Conservation (phyloP, 371 early-diverging fungal species). For the Saksenaea oblongispora region DNA sequence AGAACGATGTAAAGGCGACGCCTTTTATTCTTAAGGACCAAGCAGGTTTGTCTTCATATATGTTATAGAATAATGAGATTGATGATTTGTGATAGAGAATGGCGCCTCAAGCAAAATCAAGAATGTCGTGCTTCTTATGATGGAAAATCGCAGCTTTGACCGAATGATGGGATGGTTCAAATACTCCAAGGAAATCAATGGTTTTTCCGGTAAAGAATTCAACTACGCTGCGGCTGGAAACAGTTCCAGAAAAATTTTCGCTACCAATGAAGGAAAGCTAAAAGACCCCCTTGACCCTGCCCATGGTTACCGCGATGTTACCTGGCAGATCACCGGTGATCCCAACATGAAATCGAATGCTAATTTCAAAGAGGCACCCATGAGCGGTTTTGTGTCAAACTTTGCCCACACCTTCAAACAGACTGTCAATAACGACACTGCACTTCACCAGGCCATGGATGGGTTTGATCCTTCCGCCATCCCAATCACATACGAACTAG, state of each 20-base stretch:
- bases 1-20: slow-evolving; percentile 12
- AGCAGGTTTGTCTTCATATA: neutral
- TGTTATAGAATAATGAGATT: neutral
- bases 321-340: slow-evolving; percentile 25
- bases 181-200: slow-evolving; percentile 23
- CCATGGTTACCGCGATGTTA: slow-evolving; percentile 18
- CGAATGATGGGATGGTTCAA: slow-evolving; percentile 35
- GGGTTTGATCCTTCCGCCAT: slow-evolving; percentile 23
- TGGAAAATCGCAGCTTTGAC: slow-evolving; percentile 45
- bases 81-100: slow-evolving; percentile 8
- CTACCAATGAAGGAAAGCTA: slow-evolving; percentile 20
- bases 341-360: slow-evolving; percentile 9
- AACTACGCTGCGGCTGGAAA: slow-evolving; percentile 23
- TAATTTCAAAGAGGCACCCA: slow-evolving; percentile 13
- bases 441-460: slow-evolving; percentile 28
- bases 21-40: slow-evolving; percentile 12
- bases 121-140: slow-evolving; percentile 34
- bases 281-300: slow-evolving; percentile 30
- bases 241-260: slow-evolving; percentile 20
- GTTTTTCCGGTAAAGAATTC: slow-evolving; percentile 21
- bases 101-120: slow-evolving; percentile 31
- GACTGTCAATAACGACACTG: slow-evolving; percentile 14
- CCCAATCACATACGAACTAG: slow-evolving; percentile 32
- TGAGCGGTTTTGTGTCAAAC: slow-evolving; percentile 31
- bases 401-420: slow-evolving; percentile 14